A percentile compares a stretch with the other conserved stretches of the same genome.
These are phyloP conservation scores for Aspergillus neoniger DNA, from an alignment of 2,329 filamentous ascomycete species.

Conservation along the genomic window DNA sequence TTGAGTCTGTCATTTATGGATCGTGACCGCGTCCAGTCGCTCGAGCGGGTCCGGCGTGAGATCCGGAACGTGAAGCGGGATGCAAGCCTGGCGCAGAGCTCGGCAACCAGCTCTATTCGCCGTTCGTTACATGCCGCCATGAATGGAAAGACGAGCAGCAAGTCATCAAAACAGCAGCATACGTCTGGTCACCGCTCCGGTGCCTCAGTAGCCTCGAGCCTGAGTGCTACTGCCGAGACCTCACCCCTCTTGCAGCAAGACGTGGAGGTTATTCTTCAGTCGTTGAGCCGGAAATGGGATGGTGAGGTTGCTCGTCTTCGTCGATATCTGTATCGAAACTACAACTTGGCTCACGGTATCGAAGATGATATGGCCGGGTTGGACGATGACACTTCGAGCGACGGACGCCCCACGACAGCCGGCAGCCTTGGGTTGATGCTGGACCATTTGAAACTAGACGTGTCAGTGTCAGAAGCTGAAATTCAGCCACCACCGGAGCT, in stretches of 20 bases:
- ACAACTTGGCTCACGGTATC: constrained; percentile 43
- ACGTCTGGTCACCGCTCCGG: constrained; percentile 19
- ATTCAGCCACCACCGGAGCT: constrained; percentile 23
- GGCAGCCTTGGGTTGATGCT: constrained; percentile 42
- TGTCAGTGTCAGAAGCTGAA: constrained; percentile 34
- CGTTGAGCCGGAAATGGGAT: constrained; percentile 50
- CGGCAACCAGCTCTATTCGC: constrained; percentile 43
- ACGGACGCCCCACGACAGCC: constrained; percentile 42
- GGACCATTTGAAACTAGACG: constrained; percentile 40
- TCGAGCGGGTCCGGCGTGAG: constrained; percentile 61
- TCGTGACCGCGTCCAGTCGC: constrained; percentile 61
- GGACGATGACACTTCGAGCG: constrained; percentile 37
- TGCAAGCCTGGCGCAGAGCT: constrained; percentile 28
- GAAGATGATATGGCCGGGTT: constrained; percentile 20
- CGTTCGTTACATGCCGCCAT: constrained; percentile 47
- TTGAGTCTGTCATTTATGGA: constrained; percentile 65
- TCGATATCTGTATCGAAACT: constrained; percentile 50
- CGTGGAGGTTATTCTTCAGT: constrained; percentile 43
- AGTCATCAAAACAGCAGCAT: constrained; percentile 34
- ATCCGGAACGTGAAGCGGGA: constrained; percentile 55
- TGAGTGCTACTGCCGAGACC: constrained; percentile 23
- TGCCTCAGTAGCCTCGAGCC: constrained; percentile 12
- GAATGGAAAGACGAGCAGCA: constrained; percentile 34
- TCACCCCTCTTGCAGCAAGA: constrained; percentile 39
- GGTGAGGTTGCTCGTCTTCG: constrained; percentile 44